phyloP scores from a whole-genome alignment of 2,329 filamentous ascomycete genomes.

The Zasmidium cellare region DNA sequence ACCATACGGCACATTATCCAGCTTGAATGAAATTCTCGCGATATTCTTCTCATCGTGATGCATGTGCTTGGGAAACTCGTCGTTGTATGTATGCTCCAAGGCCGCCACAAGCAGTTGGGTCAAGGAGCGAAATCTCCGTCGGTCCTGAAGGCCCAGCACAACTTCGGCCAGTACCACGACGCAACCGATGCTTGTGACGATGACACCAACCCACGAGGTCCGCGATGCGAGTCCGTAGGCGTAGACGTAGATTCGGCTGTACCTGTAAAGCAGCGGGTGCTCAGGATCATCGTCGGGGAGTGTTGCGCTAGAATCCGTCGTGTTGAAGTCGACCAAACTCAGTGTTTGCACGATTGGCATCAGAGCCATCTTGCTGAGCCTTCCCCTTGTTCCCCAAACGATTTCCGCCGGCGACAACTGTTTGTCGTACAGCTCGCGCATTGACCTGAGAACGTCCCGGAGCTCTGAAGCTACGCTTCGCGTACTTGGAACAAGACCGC shows the following conservation, averaged over 20 bases:
- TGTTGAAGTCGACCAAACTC: conserved; percentile 25
- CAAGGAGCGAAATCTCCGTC: conserved; percentile 14
- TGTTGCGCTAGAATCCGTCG: background rate
- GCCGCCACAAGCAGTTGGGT: conserved; percentile 27
- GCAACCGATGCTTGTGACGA: conserved; percentile 18
- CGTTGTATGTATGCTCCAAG: conserved; percentile 23
- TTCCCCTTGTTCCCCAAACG: background rate
- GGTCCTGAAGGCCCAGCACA: conserved; percentile 17
- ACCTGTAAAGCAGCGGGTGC: conserved; percentile 7
- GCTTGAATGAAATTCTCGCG: conserved; percentile 18
- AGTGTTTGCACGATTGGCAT: conserved; percentile 22
- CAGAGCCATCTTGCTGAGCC: background rate
- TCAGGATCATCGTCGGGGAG: background rate
- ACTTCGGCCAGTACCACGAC: conserved; percentile 22
- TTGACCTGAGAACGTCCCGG: background rate
- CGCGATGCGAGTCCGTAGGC: conserved; percentile 25
- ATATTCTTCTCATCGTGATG: conserved; percentile 19
- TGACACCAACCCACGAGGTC: conserved; percentile 22
- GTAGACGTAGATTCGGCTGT: conserved; percentile 25
- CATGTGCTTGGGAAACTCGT: conserved; percentile 20
- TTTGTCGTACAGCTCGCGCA: background rate
- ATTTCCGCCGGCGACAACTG: background rate
- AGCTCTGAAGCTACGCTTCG: background rate
- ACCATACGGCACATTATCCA: conserved; percentile 5
- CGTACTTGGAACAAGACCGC: background rate